Percentiles rank a stretch among this genome's conserved stretches.
Conservation (phyloP, 768 basidiomycete genomes). For the Collybiopsis confluens region DNA sequence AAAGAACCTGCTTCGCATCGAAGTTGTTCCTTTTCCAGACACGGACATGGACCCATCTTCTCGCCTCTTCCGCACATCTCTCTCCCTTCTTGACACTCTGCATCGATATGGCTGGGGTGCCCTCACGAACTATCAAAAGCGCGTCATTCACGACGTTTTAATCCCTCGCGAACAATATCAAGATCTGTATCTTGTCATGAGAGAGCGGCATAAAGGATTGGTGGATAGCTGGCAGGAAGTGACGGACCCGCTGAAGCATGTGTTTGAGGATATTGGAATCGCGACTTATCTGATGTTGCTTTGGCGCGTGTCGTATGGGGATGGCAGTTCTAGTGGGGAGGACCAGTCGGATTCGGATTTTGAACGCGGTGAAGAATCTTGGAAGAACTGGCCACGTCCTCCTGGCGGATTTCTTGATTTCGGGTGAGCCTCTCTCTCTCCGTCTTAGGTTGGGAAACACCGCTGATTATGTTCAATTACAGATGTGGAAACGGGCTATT, state of each 20-base stretch:
- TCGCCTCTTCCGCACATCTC: constrained; percentile 75
- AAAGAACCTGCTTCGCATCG: constrained; percentile 45
- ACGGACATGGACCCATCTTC: constrained; percentile 49
- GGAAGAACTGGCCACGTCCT: constrained; percentile 76
- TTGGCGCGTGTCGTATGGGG: constrained; percentile 72
- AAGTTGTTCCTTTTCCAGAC: constrained; percentile 48
- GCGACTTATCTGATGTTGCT: constrained; percentile 89
- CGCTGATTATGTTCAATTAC: not conserved
- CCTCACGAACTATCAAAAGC: constrained; percentile 78
- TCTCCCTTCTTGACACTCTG: constrained; percentile 76
- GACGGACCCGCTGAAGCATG: constrained; percentile 87
- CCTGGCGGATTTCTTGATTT: constrained; percentile 85
- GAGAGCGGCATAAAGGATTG: constrained; percentile 77
- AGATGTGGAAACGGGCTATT: constrained; percentile 93
- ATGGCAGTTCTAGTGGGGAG: not conserved
- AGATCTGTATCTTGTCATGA: constrained; percentile 84
- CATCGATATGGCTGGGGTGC: constrained; percentile 90
- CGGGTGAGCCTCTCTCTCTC: constrained; percentile 45
- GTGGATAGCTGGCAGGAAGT: constrained; percentile 73
- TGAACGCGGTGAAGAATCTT: constrained; percentile 33
- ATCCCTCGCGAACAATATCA: constrained; percentile 78
- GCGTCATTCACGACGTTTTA: constrained; percentile 78
- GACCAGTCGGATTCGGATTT: not conserved
- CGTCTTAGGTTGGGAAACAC: not conserved
- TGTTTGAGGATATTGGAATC: constrained; percentile 94